These are phyloP conservation scores for Tympanopsis confertula DNA, from an alignment of 2,329 filamentous ascomycete species.

Conservation along the genomic window DNA sequence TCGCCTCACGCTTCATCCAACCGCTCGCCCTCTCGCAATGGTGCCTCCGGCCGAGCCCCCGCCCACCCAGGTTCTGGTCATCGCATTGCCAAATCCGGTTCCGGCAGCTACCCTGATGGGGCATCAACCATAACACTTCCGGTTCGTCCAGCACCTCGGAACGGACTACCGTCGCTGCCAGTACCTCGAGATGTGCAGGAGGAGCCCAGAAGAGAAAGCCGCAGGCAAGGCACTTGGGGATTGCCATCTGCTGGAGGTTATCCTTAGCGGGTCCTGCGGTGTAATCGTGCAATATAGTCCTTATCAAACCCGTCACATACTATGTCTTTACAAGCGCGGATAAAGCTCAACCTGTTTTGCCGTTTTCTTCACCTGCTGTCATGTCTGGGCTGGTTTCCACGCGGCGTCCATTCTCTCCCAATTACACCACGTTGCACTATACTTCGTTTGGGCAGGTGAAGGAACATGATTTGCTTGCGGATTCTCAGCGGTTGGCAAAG, in stretches of 20 bases:
- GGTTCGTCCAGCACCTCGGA: constrained; percentile 48
- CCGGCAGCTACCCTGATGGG: constrained; percentile 4
- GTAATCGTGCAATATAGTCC: too few species aligned
- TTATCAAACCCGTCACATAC: too few species aligned
- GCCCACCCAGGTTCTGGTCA: constrained; percentile 30
- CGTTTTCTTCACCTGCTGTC: too few species aligned
- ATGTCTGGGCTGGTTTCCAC: too few species aligned
- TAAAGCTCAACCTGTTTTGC: too few species aligned
- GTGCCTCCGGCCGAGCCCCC: constrained; percentile 32
- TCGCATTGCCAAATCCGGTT: constrained; percentile 9
- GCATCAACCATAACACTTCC: constrained; percentile 48
- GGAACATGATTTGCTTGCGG: too few species aligned
- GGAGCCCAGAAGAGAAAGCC: constrained; percentile 36
- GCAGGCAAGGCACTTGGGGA: constrained; percentile 41
- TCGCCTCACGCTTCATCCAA: constrained; percentile 24
- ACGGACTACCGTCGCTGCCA: constrained; percentile 47
- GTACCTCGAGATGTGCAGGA: constrained; percentile 43
- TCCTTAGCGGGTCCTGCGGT: too few species aligned
- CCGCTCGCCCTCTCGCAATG: constrained; percentile 39
- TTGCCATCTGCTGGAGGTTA: constrained; percentile 28
- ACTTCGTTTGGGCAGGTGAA: too few species aligned
- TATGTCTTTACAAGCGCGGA: too few species aligned
- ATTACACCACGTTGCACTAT: too few species aligned
- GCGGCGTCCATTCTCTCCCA: too few species aligned
- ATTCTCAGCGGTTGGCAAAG: too few species aligned